These are phyloP conservation scores for Syzygium jambos DNA, from an alignment of 345 rosid genomes.

Conservation along the genomic window DNA sequence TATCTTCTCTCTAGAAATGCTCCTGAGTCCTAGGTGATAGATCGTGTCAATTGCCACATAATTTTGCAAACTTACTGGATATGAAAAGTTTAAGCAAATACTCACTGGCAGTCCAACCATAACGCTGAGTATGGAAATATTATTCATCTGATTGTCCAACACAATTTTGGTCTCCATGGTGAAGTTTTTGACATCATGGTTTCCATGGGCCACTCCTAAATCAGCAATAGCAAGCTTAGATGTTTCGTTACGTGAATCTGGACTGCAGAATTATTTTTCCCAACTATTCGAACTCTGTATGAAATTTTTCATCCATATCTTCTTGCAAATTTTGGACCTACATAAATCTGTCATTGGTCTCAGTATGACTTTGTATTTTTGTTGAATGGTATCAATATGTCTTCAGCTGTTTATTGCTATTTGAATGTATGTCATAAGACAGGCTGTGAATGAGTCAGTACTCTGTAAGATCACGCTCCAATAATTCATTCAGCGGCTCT, in stretches of 20 bases:
- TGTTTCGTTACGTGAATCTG: neutral
- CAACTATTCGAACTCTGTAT: neutral
- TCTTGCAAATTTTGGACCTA: neutral
- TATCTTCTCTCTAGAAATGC: constrained; percentile 53
- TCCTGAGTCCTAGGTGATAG: constrained; percentile 60
- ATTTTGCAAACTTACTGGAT: neutral
- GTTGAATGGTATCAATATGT: neutral
- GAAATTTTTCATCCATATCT: neutral
- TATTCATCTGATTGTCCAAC: constrained; percentile 40
- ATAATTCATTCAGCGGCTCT: neutral
- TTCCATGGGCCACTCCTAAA: constrained; percentile 73
- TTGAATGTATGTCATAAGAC: neutral
- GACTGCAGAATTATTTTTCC: neutral
- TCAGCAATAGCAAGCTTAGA: neutral
- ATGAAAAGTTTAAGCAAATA: neutral
- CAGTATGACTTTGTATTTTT: neutral
- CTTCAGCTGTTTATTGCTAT: neutral
- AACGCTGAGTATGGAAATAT: constrained; percentile 66
- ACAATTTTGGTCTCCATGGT: constrained; percentile 29
- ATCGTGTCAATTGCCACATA: neutral
- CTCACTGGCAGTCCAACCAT: constrained; percentile 91
- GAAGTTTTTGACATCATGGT: constrained; percentile 36
- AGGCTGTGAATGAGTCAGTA: neutral
- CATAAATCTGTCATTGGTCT: neutral
- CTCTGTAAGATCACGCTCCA: neutral